phyloP scores from a whole-genome alignment of 495 filamentous ascomycete genomes.

The Hypoxylon intermedium region DNA sequence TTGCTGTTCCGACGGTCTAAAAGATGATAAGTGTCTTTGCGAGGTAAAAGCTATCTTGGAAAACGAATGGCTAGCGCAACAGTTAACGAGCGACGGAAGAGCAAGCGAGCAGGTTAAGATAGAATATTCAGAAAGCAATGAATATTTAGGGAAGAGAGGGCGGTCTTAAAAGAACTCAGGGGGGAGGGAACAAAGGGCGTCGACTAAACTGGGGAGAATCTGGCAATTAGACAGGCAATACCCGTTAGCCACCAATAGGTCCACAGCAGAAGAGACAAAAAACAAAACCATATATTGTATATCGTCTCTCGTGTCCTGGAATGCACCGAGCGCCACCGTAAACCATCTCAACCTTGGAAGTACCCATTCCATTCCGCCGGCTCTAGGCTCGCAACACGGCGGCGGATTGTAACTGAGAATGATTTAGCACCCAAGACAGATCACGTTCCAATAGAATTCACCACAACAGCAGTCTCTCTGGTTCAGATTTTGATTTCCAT shows the following conservation, averaged over 20 bases:
- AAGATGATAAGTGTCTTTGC: background rate
- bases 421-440: constrained; percentile 10
- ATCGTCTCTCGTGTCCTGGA: constrained; percentile 40
- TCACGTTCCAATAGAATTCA: constrained; percentile 31
- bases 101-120: background rate
- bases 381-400: background rate
- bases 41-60: background rate
- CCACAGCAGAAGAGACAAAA: constrained; percentile 26
- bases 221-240: constrained; percentile 43
- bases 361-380: constrained; percentile 23
- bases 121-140: background rate
- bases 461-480: constrained; percentile 24
- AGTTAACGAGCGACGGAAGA: constrained; percentile 33
- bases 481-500: constrained; percentile 37
- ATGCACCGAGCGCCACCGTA: constrained; percentile 18
- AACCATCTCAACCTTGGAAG: constrained; percentile 2
- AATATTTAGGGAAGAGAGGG: background rate
- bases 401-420: constrained; percentile 2
- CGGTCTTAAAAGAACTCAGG: constrained; percentile 30
- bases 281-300: constrained; percentile 35
- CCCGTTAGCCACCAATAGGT: constrained; percentile 28
- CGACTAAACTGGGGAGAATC: constrained; percentile 24
- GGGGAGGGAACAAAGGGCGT: constrained; percentile 23
- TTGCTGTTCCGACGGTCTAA: constrained; percentile 3
- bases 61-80: constrained; percentile 21